Percentiles rank a stretch among this genome's conserved stretches.
Evolutionary conservation across 1,284 basidiomycete genomes (phyloP).

Genomic region (Tetrapyrgos nigripes): DNA sequence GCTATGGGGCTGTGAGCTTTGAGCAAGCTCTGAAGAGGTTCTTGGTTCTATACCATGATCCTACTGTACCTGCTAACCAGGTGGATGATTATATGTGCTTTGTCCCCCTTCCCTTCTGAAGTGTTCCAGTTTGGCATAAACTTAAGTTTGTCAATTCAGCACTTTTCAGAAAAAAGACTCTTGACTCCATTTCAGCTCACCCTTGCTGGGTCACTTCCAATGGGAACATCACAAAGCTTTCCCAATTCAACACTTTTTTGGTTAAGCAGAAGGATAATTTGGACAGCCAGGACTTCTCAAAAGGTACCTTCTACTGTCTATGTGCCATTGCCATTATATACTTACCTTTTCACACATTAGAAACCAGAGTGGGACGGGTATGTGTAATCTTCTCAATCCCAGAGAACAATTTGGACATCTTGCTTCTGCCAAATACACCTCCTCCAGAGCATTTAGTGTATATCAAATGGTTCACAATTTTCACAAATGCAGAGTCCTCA

Average conservation of each 20-base stretch:
- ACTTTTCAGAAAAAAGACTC: background rate
- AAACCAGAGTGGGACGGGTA: too few relatives aligned
- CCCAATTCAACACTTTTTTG: background rate
- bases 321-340: too few relatives aligned
- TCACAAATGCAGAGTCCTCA: background rate
- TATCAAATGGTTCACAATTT: too few relatives aligned
- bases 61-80: background rate
- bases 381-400: background rate
- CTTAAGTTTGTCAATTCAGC: background rate
- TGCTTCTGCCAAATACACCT: background rate
- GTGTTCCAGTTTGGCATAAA: conserved; percentile 1
- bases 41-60: background rate
- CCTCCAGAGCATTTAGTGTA: background rate
- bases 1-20: background rate
- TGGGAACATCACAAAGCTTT: too few relatives aligned
- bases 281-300: background rate
- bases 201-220: background rate
- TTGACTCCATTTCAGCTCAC: background rate
- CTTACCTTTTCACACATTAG: too few relatives aligned
- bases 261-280: background rate
- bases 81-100: background rate
- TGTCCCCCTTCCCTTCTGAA: background rate
- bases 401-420: background rate
- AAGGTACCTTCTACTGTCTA: background rate
- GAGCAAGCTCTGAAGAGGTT: background rate